Conservation (phyloP, 2,329 filamentous ascomycete species). For the Beauveria scarabaeidicola region DNA sequence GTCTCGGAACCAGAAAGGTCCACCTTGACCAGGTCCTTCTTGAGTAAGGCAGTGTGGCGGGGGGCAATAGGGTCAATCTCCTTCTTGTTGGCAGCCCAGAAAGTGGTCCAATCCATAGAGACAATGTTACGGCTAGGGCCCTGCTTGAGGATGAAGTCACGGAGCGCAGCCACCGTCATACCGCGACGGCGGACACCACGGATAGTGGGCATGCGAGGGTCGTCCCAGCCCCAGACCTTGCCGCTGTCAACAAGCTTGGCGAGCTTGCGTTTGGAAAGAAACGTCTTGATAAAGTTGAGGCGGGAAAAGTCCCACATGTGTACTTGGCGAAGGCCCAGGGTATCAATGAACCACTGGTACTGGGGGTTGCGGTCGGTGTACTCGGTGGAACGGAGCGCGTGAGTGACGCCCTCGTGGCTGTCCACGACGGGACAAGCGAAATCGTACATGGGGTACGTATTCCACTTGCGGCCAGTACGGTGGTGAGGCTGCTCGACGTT, state of each 20-base stretch:
- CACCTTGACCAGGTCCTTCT: conserved; percentile 63
- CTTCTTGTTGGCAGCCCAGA: conserved; percentile 71
- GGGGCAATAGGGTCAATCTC: conserved; percentile 70
- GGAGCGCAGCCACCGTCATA: conserved; percentile 69
- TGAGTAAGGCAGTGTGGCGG: conserved; percentile 63
- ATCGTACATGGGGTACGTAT: conserved; percentile 83
- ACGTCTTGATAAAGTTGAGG: conserved; percentile 76
- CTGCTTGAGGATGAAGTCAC: conserved; percentile 78
- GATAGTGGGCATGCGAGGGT: conserved; percentile 78
- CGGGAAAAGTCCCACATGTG: conserved; percentile 81
- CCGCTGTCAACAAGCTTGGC: conserved; percentile 73
- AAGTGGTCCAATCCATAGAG: conserved; percentile 72
- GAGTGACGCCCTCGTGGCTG: conserved; percentile 71
- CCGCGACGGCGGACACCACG: conserved; percentile 70
- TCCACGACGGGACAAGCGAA: conserved; percentile 79
- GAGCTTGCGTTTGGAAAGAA: conserved; percentile 79
- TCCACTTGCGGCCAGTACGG: conserved; percentile 71
- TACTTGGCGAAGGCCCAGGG: conserved; percentile 64
- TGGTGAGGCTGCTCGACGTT: conserved; percentile 63
- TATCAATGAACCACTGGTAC: conserved; percentile 78
- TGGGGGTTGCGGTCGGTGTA: conserved; percentile 82
- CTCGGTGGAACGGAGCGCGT: conserved; percentile 75
- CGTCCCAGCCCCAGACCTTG: conserved; percentile 76
- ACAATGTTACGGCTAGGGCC: conserved; percentile 78
- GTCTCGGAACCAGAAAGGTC: conserved; percentile 60